Base-by-base conservation (phyloP, 352 stramenopile genomes). In the Phytophthora pluvialis region DNA sequence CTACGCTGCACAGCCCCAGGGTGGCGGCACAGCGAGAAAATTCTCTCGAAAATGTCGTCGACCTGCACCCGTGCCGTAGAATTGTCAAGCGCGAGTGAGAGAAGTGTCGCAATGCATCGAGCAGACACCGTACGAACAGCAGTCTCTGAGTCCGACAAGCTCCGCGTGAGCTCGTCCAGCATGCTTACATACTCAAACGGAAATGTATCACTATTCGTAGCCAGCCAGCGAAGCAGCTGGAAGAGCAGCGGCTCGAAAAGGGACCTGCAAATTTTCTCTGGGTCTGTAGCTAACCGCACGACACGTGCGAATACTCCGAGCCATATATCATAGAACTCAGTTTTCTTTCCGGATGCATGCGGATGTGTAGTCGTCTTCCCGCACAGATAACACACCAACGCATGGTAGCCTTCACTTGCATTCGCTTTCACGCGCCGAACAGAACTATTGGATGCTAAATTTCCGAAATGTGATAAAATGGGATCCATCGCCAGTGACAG, bases 201-300 rank as follows among this genome's bases (percentile, higher is more conserved):
- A 60, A 81, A 91, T 8, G 67, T 68, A 9, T 85, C 75, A 21
- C 67, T 80, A 43, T 79, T 81, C 28, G 67, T 78, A 59, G 74
- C 82, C 15, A 93, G 57, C 87, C 87, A 95, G 4, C 75, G 81
- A 44, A 88, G 59, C 26, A 94, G 42, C 65, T 95, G 85, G 28
- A 93, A 90, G 7, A 94, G 54, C 15, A 93, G 51, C 3, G 87
- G 84, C 26, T 90, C 73, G 49, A 95, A 94, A 5, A 95, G 69
- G 12, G 75, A 71, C 31, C 82, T 77, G 40, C 75, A 85, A 47
- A 95, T 82, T 48, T 86, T 91, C 26, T 94, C 85, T 4, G 79
- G 32, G 48, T 95, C 85, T 15, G 81, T 82, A 32, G 83, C 80
- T 28, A 95, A 70, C 0, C 49, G 53, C 21, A 94, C 31, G n/a